phyloP scores from a whole-genome alignment of 2,329 filamentous ascomycete genomes.

The Fusarium sp. region DNA sequence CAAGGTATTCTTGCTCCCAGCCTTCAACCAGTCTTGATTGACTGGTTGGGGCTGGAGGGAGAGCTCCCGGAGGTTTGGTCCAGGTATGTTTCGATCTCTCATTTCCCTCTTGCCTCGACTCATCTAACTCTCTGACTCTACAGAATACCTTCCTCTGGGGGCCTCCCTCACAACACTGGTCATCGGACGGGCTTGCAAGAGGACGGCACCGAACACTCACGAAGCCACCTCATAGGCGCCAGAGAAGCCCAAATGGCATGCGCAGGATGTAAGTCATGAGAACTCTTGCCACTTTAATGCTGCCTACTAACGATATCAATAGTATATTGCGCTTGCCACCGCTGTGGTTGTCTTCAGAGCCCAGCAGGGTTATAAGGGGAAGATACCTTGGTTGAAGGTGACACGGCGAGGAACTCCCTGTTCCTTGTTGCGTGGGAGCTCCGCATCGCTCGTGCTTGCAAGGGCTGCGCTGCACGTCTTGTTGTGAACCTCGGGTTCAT shows the following conservation, averaged over 20 bases:
- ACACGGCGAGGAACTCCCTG: not conserved
- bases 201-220: no score
- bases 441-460: slow-evolving; percentile 2
- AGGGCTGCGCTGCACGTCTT: slow-evolving; percentile 10
- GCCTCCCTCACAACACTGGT: not conserved
- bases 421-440: slow-evolving; percentile 7
- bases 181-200: slow-evolving; percentile 10
- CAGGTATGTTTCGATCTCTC: not conserved
- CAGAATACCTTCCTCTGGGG: not conserved
- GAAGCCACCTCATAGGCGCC: no score
- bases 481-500: slow-evolving; percentile 28
- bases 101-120: not conserved
- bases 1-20: no score
- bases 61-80: not conserved
- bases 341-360: no score
- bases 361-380: no score
- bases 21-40: no score
- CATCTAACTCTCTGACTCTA: not conserved
- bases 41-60: not conserved
- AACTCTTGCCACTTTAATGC: no score
- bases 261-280: not conserved
- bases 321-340: no score
- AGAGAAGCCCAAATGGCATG: no score
- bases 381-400: no score
- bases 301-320: no score